Conservation (phyloP, 495 filamentous ascomycete genomes). For the Aspergillus heteromorphus region DNA sequence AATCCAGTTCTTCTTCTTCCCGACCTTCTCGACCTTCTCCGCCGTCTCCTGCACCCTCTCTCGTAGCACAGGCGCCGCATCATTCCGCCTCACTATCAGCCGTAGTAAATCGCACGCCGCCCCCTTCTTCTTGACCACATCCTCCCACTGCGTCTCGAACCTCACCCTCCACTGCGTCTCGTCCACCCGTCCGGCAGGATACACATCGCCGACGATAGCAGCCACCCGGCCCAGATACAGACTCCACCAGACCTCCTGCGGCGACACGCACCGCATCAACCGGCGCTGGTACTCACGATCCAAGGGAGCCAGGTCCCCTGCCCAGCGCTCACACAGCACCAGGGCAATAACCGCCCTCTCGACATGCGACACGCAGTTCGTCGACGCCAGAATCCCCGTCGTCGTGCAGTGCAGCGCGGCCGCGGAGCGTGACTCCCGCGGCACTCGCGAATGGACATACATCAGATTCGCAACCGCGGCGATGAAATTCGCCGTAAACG, state of each 20-base stretch:
- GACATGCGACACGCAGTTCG: constrained; percentile 65
- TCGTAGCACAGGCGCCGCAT: constrained; percentile 12
- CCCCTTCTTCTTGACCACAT: constrained; percentile 19
- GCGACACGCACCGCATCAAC: constrained; percentile 36
- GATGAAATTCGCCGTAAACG: constrained; percentile 38
- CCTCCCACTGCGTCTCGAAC: constrained; percentile 28
- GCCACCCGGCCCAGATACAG: constrained; percentile 52
- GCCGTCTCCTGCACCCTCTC: constrained; percentile 32
- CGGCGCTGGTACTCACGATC: constrained; percentile 39
- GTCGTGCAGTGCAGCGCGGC: constrained; percentile 66
- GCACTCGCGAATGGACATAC: constrained; percentile 43
- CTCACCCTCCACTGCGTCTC: constrained; percentile 21
- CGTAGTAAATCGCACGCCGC: constrained; percentile 22
- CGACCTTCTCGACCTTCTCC: constrained; percentile 47
- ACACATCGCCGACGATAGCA: constrained; percentile 43
- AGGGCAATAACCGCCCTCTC: constrained; percentile 64
- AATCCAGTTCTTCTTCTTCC: constrained; percentile 57
- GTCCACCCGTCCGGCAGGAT: constrained; percentile 46
- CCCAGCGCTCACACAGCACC: constrained; percentile 69
- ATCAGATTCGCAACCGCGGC: constrained; percentile 44
- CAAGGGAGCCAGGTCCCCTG: constrained; percentile 50
- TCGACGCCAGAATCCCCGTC: constrained; percentile 55
- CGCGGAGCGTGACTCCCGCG: constrained; percentile 50
- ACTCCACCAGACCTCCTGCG: constrained; percentile 51
- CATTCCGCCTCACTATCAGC: constrained; percentile 23